Base-by-base conservation (phyloP, 805 yeast species). In the Zygotorulaspora chibaensis region DNA sequence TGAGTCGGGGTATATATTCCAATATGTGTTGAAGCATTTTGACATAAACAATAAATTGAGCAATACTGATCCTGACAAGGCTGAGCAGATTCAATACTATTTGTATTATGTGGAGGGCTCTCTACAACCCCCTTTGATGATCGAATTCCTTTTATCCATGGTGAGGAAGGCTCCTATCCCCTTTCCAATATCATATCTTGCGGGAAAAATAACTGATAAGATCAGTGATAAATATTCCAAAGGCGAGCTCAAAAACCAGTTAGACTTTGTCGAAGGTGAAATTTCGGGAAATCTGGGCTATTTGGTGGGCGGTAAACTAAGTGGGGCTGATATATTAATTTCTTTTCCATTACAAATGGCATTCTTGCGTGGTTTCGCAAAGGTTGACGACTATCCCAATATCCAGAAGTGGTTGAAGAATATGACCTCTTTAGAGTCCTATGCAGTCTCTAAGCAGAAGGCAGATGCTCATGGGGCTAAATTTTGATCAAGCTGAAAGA, bases 21-120 rank as follows among this genome's bases (percentile, higher is more conserved):
- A 74, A 43, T 78, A 78, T 54, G 56, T 84, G 25, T 62, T 80
- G 40, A 57, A 60, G 17, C 65, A 77, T 48, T 81, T 73, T 55
- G 87, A 83, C 54, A 56, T 57, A 17, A 53, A 58, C 2, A 59
- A 68, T 12, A 65, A 59, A 16, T 64, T 80, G 42, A 58, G 52
- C 8, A 75, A 77, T 23, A 47, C 48, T 6, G 59, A 63, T 37
- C 71, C 61, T 7, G 68, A 69, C 5, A 78, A 73, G 16, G 62
- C 64, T 38, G 72, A 73, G 15, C 47, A 63, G 34, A 73, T 78
- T 29, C 76, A 75, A 47, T 82, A 75, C 58, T 80, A 66, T 51
- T 62, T 78, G 35, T 79, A 78, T 56, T 79, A 75, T 53, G 60
- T 76, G n/a, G 91, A 84, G 61, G 85, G 81, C 1, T 72, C 85